phyloP scores from a whole-genome alignment of 202 grass and related monocot species.

The Hordeum pubiflorum region DNA sequence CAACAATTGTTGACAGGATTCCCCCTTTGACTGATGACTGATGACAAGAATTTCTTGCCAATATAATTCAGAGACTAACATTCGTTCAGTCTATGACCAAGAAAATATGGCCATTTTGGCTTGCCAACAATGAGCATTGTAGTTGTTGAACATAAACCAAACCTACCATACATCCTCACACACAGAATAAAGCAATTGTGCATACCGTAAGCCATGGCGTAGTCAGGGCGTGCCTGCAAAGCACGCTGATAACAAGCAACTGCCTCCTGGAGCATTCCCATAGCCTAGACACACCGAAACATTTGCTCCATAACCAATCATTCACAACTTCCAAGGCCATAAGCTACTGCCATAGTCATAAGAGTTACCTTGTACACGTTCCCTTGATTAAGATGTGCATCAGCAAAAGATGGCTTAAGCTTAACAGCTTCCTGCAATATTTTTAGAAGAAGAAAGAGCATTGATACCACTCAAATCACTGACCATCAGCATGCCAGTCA shows the following conservation, averaged over 20 bases:
- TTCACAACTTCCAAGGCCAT: neutral
- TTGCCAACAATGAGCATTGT: neutral
- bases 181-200: slow-evolving; percentile 38
- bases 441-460: neutral
- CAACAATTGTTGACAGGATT: neutral
- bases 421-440: slow-evolving; percentile 58
- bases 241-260: slow-evolving; percentile 63
- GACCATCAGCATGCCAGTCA: neutral
- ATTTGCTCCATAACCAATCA: neutral
- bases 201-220: slow-evolving; percentile 59
- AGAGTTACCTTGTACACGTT: slow-evolving; percentile 67
- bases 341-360: neutral
- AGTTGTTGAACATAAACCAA: slow-evolving; percentile 12
- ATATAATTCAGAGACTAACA: neutral
- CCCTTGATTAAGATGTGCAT: slow-evolving; percentile 67
- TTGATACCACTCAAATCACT: neutral
- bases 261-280: slow-evolving; percentile 62
- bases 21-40: neutral
- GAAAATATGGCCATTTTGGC: neutral
- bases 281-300: slow-evolving; percentile 40
- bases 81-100: neutral
- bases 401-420: slow-evolving; percentile 59
- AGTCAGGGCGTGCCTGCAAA: slow-evolving; percentile 47
- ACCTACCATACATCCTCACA: slow-evolving; percentile 20
- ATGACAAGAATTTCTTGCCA: neutral